Conservation (phyloP, 108 stramenopile species). For the Phaeodactylum tricornutum region DNA sequence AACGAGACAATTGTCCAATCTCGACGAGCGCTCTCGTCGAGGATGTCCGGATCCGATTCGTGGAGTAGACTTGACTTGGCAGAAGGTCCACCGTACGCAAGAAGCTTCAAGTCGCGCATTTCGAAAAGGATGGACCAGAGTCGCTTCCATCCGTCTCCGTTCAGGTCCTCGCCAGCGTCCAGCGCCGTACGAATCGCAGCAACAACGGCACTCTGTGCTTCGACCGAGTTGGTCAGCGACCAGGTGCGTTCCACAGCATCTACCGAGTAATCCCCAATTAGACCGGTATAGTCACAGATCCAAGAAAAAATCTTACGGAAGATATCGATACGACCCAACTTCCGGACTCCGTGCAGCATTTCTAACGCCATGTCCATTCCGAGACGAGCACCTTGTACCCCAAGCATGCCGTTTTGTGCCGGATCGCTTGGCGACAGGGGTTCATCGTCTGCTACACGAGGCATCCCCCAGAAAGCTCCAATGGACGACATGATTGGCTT, state of each 20-base stretch:
- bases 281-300: constrained; percentile 56
- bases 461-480: constrained; percentile 66
- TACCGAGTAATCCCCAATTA: constrained; percentile 39
- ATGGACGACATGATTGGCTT: constrained; percentile 71
- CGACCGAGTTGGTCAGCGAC: constrained; percentile 54
- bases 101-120: constrained; percentile 65
- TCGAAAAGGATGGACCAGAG: constrained; percentile 76
- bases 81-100: constrained; percentile 11
- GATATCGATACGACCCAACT: constrained; percentile 57
- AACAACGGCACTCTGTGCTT: constrained; percentile 64
- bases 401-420: constrained; percentile 26
- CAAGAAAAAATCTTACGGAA: constrained; percentile 62
- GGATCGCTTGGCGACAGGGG: neutral
- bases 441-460: neutral
- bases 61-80: constrained; percentile 14
- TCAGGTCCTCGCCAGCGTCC: constrained; percentile 53
- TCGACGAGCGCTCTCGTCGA: constrained; percentile 33
- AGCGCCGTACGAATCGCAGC: constrained; percentile 48
- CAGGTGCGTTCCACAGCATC: constrained; percentile 24
- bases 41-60: constrained; percentile 67
- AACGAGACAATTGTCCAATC: constrained; percentile 41
- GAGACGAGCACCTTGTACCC: constrained; percentile 63
- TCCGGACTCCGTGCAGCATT: constrained; percentile 58
- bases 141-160: constrained; percentile 68
- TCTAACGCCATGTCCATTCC: constrained; percentile 76